phyloP scores from a whole-genome alignment of 768 basidiomycete species.

The Podaxis rugospora region DNA sequence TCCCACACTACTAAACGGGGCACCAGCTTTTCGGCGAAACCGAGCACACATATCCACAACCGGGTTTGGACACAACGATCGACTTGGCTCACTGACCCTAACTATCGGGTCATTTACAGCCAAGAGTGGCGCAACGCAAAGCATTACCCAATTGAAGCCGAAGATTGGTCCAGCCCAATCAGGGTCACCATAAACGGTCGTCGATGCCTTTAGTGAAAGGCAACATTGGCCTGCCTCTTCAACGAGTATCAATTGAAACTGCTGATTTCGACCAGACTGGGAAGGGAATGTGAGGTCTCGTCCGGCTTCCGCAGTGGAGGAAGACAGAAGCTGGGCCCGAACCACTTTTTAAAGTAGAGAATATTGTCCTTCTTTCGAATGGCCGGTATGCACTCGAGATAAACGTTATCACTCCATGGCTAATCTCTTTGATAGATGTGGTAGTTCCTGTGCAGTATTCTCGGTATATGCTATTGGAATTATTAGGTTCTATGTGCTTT shows the following conservation, averaged over 20 bases:
- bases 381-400: constrained; percentile 31
- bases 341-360: constrained; percentile 43
- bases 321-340: constrained; percentile 5
- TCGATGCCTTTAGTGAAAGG: constrained; percentile 50
- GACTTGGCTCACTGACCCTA: constrained; percentile 49
- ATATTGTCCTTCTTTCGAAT: constrained; percentile 53
- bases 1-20: neutral
- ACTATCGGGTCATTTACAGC: constrained; percentile 41
- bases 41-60: constrained; percentile 46
- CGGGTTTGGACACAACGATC: constrained; percentile 46
- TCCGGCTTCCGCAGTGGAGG: neutral
- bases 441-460: neutral
- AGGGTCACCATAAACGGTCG: constrained; percentile 41
- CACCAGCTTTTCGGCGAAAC: constrained; percentile 48
- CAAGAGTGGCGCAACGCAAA: constrained; percentile 46
- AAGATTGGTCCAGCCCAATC: constrained; percentile 47
- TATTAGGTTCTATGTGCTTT: neutral
- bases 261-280: constrained; percentile 26
- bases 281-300: constrained; percentile 36
- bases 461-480: neutral
- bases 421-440: constrained; percentile 17
- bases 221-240: constrained; percentile 9
- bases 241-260: neutral
- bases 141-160: constrained; percentile 32
- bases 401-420: constrained; percentile 17